These are phyloP conservation scores for Nepenthes alata DNA, from an alignment of 179 eudicot species.

Conservation along the genomic window DNA sequence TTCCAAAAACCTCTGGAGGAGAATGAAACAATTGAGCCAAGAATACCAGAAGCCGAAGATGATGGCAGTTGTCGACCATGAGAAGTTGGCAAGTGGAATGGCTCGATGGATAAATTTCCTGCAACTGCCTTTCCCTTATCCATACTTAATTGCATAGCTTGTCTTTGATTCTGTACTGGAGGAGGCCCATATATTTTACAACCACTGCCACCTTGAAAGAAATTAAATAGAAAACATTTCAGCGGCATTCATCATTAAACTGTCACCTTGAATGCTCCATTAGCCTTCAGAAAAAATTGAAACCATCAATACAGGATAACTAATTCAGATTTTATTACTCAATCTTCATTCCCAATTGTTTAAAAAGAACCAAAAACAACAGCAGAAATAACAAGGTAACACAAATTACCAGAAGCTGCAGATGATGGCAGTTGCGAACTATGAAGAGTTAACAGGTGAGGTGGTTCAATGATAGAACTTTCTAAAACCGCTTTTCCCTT, in stretches of 20 bases:
- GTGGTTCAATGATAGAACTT: neutral
- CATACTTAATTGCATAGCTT: constrained; percentile 11
- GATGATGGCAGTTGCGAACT: neutral
- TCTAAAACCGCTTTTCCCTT: constrained; percentile 3
- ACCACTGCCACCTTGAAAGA: constrained; percentile 8
- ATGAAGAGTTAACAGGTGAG: neutral
- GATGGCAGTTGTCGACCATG: neutral
- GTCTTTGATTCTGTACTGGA: constrained; percentile 10
- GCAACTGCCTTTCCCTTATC: constrained; percentile 17
- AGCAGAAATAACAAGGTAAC: neutral
- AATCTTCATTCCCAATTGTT: neutral
- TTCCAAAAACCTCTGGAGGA: neutral
- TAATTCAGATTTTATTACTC: neutral
- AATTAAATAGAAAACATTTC: neutral
- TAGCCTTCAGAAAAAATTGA: neutral
- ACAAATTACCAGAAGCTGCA: neutral
- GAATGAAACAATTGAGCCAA: neutral
- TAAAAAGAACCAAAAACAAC: neutral
- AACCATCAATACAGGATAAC: neutral
- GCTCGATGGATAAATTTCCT: constrained; percentile 9
- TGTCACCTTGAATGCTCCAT: neutral
- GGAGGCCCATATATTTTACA: constrained; percentile 8
- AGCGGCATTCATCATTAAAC: neutral
- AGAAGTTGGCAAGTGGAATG: neutral
- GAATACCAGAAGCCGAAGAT: constrained; percentile 6